Evolutionary conservation across 2,329 filamentous ascomycete species (phyloP).

Genomic region (Leptosphaerulina australis): DNA sequence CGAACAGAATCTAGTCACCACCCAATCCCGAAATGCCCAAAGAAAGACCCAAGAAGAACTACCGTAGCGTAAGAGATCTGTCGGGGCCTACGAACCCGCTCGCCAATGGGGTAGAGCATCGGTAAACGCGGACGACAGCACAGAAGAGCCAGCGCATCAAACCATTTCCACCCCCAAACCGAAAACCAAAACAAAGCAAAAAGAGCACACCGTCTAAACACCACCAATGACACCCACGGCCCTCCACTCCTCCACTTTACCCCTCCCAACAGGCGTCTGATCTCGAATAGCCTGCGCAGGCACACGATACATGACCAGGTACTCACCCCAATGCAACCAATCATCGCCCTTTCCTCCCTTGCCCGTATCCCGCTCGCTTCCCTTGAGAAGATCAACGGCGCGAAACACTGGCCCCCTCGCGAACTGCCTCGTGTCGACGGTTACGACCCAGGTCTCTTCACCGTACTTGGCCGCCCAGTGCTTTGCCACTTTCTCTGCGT

Average conservation of each 20-base stretch:
- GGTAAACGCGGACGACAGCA: too few species aligned
- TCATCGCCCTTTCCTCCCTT: slow-evolving; percentile 10
- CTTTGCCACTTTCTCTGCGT: slow-evolving; percentile 38
- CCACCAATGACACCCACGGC: slow-evolving; percentile 30
- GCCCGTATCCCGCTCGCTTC: background rate
- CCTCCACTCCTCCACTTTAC: slow-evolving; percentile 25
- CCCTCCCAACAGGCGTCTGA: slow-evolving; percentile 34
- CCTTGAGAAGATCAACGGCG: slow-evolving; percentile 37
- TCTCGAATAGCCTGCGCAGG: slow-evolving; percentile 41
- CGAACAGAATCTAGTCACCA: too few species aligned
- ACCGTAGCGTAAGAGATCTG: too few species aligned
- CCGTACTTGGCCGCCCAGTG: slow-evolving; percentile 26
- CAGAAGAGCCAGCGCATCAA: background rate
- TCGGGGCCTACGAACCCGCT: too few species aligned
- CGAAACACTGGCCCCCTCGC: slow-evolving; percentile 42
- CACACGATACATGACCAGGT: slow-evolving; percentile 45
- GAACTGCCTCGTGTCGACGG: slow-evolving; percentile 40
- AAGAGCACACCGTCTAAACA: background rate
- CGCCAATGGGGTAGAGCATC: too few species aligned
- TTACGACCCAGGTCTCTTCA: slow-evolving; percentile 36
- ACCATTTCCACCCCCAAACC: too few species aligned
- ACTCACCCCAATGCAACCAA: slow-evolving; percentile 44
- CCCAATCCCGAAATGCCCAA: too few species aligned
- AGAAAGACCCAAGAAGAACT: too few species aligned
- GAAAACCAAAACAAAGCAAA: background rate